Evolutionary conservation across 2,329 filamentous ascomycete genomes (phyloP).

Genomic region (Cadophora gregata): DNA sequence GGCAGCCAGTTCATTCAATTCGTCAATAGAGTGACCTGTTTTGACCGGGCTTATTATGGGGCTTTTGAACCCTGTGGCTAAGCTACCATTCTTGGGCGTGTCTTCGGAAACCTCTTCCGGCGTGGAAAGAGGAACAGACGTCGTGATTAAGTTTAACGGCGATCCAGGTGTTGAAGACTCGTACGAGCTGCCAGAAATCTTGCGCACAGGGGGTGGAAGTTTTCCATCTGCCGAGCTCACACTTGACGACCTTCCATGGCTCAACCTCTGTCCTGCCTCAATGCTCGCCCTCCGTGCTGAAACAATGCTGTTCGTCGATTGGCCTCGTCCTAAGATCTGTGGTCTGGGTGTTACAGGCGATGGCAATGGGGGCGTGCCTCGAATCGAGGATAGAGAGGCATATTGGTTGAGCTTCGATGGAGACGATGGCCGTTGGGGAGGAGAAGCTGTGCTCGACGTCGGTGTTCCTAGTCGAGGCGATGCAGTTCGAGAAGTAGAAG

Average conservation of each 20-base stretch:
- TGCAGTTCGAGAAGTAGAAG: constrained; percentile 52
- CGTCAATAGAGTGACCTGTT: constrained; percentile 59
- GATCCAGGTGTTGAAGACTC: constrained; percentile 31
- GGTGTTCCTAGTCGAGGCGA: constrained; percentile 48
- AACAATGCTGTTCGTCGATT: constrained; percentile 37
- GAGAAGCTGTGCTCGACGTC: constrained; percentile 37
- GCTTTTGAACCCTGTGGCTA: constrained; percentile 16
- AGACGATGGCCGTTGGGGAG: constrained; percentile 55
- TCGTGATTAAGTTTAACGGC: constrained; percentile 33
- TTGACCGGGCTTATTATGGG: constrained; percentile 54
- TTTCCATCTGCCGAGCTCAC: constrained; percentile 36
- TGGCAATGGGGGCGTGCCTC: constrained; percentile 34
- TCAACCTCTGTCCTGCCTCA: constrained; percentile 30
- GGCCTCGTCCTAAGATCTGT: constrained; percentile 29
- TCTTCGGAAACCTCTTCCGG: constrained; percentile 33
- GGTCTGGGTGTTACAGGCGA: constrained; percentile 37
- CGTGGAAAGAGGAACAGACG: constrained; percentile 32
- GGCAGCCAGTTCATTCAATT: constrained; percentile 78
- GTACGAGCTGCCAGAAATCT: constrained; percentile 34
- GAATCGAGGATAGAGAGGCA: constrained; percentile 35
- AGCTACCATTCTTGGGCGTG: constrained; percentile 14
- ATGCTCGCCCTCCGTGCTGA: constrained; percentile 34
- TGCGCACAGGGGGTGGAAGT: constrained; percentile 29
- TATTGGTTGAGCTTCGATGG: constrained; percentile 53
- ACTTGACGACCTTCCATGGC: constrained; percentile 41